A percentile compares a stretch with the other conserved stretches of the same genome.
Conservation (phyloP, 164 flowering plant genomes). For the Vitis amurensis region DNA sequence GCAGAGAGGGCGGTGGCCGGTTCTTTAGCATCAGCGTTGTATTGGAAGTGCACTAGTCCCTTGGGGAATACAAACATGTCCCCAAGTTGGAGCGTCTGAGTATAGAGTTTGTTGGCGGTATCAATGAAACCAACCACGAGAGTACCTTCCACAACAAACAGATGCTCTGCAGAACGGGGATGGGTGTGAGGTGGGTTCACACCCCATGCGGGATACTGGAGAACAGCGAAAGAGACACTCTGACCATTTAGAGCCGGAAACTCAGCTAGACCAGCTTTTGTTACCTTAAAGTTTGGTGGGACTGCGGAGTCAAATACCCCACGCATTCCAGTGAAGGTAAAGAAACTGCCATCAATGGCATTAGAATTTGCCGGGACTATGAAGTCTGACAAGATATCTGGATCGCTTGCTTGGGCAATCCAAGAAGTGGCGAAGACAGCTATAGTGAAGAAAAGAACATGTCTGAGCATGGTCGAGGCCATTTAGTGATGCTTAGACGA, state of each 20-base stretch:
- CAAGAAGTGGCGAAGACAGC: too few relatives aligned
- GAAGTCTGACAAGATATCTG: constrained; percentile 22
- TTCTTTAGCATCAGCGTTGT: not conserved
- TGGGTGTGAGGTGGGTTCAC: constrained; percentile 28
- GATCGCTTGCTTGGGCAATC: constrained; percentile 10
- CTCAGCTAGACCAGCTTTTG: constrained; percentile 6
- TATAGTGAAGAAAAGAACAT: too few relatives aligned
- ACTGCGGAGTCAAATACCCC: not conserved
- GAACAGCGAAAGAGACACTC: constrained; percentile 13
- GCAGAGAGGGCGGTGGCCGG: constrained; percentile 29
- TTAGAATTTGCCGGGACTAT: constrained; percentile 7
- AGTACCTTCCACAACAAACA: constrained; percentile 18
- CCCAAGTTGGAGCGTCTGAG: constrained; percentile 26
- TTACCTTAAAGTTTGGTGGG: constrained; percentile 6
- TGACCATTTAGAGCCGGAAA: constrained; percentile 22
- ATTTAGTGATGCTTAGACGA: too few relatives aligned
- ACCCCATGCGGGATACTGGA: constrained; percentile 7
- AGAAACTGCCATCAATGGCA: constrained; percentile 8
- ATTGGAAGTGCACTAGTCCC: constrained; percentile 28
- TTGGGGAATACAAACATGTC: constrained; percentile 34
- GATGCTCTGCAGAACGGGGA: constrained; percentile 29
- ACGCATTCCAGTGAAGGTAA: constrained; percentile 18
- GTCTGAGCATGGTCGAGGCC: too few relatives aligned
- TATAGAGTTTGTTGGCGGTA: constrained; percentile 26
- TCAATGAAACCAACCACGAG: constrained; percentile 35